Conservation (phyloP, 768 basidiomycete species). For the Termitomyces sp. region DNA sequence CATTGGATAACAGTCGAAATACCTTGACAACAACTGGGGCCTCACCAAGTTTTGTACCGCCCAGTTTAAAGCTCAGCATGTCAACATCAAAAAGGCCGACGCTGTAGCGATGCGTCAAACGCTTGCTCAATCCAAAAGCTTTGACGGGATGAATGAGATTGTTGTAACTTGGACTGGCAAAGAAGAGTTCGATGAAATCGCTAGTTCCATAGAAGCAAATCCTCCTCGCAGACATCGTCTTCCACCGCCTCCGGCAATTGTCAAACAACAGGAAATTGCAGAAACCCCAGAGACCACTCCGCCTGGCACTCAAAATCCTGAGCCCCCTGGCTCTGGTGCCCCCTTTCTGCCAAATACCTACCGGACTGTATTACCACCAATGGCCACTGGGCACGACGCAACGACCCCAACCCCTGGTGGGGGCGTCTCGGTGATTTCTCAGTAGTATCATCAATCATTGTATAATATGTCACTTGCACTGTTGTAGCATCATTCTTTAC, state of each 20-base stretch:
- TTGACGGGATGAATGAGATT: constrained; percentile 42
- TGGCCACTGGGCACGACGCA: constrained; percentile 36
- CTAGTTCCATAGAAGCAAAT: constrained; percentile 43
- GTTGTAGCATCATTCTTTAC: background rate
- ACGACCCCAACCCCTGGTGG: constrained; percentile 38
- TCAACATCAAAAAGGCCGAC: constrained; percentile 51
- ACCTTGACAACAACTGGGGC: constrained; percentile 74
- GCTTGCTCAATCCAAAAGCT: constrained; percentile 59
- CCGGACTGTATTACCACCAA: constrained; percentile 28
- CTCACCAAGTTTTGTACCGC: constrained; percentile 84
- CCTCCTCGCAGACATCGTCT: constrained; percentile 30
- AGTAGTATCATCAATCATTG: background rate
- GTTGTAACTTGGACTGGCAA: constrained; percentile 56
- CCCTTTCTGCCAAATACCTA: constrained; percentile 40
- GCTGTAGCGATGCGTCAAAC: constrained; percentile 48
- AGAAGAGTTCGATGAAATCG: constrained; percentile 52
- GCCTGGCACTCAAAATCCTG: constrained; percentile 48
- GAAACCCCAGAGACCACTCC: constrained; percentile 34
- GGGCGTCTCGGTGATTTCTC: constrained; percentile 9
- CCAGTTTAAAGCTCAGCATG: constrained; percentile 71
- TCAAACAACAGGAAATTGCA: constrained; percentile 17
- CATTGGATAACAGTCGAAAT: constrained; percentile 41
- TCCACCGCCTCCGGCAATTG: constrained; percentile 16
- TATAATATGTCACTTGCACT: background rate
- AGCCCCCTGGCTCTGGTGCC: constrained; percentile 47